Base-by-base conservation (phyloP, 176 grass and related monocot genomes). In the Paspalum vaginatum region DNA sequence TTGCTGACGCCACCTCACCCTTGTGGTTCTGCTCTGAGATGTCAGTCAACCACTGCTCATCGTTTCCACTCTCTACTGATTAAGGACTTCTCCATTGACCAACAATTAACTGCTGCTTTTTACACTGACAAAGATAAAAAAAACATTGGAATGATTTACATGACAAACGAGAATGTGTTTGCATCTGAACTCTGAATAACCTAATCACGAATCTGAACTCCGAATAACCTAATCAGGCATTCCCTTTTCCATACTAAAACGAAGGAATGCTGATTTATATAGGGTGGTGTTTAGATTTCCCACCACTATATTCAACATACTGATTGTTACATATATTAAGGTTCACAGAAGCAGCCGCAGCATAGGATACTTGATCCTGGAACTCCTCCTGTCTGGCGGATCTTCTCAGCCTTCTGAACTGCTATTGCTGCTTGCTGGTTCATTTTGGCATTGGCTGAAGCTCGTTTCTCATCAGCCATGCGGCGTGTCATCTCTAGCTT, bases 351-450 rank as follows among this genome's bases (percentile, higher is more conserved):
- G 73, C 87, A 86, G 9, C 90, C 79, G 25, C 90, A 89, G 79
- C 92, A 91, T 32, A 98, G 68, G 79, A 85, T 83, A 79, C 21
- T 71, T 14, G 81, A 85, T 25, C 92, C 68, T 66, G 92, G 88
- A 46, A 98, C 20, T 65, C 86, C 81, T n/a, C 96, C 92, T 5
- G 96, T 98, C 73, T 73, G 81, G 11, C 96, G 81, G 20, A 98
- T 98, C 47, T 77, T 77, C 47, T 93, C 64, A 2, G 89, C 92
- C 55, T 86, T 95, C 6, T 90, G 90, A 81, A 88, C 84, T 6
- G 79, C 81, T 79, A 77, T 89, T 4, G 86, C 79, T 11, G 86
- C 78, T 58, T 95, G 81, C 71, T 82, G 78, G 61, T 86, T 93
- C 92, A 95, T 98, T 65, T 22, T 89, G 66, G 88, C 88, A 61